Evolutionary conservation across 1,284 basidiomycete genomes (phyloP).

Genomic region (Cutaneotrichosporon cutaneum): DNA sequence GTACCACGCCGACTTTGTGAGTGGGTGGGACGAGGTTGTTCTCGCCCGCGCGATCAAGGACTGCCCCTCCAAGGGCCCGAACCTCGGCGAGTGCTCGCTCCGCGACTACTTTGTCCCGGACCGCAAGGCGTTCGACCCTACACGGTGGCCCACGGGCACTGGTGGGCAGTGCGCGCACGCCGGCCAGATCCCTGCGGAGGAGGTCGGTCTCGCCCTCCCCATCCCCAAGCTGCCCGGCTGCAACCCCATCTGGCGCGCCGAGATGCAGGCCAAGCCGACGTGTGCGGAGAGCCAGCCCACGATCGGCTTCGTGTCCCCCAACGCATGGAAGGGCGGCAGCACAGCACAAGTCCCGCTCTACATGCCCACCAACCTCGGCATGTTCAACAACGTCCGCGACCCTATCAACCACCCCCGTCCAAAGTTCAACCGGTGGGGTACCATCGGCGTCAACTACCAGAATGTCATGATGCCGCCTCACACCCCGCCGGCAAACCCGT

Average conservation of each 20-base stretch:
- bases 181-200: slow-evolving; percentile 17
- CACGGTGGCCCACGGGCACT: too few relatives aligned
- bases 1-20: slow-evolving; percentile 45
- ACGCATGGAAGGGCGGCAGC: neutral
- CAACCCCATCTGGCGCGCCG: slow-evolving; percentile 13
- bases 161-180: slow-evolving; percentile 4
- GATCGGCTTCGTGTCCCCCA: neutral
- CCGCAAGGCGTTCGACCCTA: neutral
- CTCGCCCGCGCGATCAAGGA: neutral
- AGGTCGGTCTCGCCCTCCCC: slow-evolving; percentile 12
- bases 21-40: slow-evolving; percentile 24
- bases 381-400: too few relatives aligned
- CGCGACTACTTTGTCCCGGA: neutral
- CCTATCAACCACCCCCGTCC: too few relatives aligned
- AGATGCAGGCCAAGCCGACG: neutral
- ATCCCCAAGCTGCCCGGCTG: slow-evolving; percentile 19
- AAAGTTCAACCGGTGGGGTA: too few relatives aligned
- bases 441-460: too few relatives aligned
- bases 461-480: too few relatives aligned
- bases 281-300: neutral
- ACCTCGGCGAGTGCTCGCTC: slow-evolving; percentile 2
- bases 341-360: too few relatives aligned
- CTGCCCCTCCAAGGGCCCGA: slow-evolving; percentile 12
- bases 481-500: too few relatives aligned
- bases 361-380: too few relatives aligned